phyloP scores from a whole-genome alignment of 1,284 basidiomycete genomes.

The Kalmanozyma brasiliensis region DNA sequence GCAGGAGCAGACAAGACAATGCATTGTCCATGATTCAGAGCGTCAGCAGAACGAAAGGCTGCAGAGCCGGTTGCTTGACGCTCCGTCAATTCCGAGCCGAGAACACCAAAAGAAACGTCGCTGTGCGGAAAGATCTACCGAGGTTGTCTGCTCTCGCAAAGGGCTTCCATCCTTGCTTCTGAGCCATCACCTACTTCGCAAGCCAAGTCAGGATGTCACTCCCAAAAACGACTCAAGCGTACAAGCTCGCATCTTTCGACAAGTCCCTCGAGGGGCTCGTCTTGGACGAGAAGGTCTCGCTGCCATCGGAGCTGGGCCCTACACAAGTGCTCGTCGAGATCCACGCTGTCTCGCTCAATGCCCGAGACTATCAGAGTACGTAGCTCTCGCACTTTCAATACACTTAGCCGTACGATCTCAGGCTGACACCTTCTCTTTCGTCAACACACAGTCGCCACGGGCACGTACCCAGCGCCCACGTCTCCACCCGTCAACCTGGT shows the following conservation, averaged over 20 bases:
- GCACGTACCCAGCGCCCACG: slow-evolving; percentile 35
- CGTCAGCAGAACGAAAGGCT: no score
- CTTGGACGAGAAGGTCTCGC: slow-evolving; percentile 11
- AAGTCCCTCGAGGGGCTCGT: slow-evolving; percentile 29
- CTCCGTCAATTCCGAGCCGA: no score
- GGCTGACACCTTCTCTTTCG: no score
- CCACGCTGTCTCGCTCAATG: slow-evolving; percentile 43
- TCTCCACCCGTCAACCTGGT: slow-evolving; percentile 20
- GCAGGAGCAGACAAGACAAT: no score
- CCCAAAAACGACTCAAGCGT: slow-evolving; percentile 21
- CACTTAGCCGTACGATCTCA: no score
- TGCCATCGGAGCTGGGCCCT: slow-evolving; percentile 17
- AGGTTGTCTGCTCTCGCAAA: no score
- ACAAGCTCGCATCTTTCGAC: slow-evolving; percentile 26
- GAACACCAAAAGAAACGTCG: no score
- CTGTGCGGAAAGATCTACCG: no score
- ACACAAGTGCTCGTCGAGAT: slow-evolving; percentile 31
- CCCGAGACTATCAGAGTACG: slow-evolving; percentile 47
- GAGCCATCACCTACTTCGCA: not conserved
- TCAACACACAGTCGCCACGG: no score
- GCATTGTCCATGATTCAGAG: no score
- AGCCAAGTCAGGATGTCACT: slow-evolving; percentile 5
- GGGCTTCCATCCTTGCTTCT: not conserved
- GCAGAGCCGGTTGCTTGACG: no score
- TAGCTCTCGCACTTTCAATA: not conserved